Evolutionary conservation across 2,329 filamentous ascomycete genomes (phyloP).

Genomic region (Stachybotrys chartarum): DNA sequence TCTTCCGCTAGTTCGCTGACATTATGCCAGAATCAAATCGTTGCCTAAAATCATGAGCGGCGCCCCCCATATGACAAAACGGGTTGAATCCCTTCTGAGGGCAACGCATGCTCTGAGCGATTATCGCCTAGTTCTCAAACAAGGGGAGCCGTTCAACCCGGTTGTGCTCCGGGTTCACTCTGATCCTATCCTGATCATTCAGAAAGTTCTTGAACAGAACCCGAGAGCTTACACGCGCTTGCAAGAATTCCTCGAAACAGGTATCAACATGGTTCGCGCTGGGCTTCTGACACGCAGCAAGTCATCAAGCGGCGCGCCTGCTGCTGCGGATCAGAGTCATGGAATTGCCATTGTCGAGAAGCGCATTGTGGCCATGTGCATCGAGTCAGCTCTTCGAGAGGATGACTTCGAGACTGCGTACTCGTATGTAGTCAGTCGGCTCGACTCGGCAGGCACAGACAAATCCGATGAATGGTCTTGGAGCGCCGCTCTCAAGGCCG

Average conservation of each 20-base stretch:
- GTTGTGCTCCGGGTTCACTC: slow-evolving; percentile 69
- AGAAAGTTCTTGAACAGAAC: slow-evolving; percentile 71
- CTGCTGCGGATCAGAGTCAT: slow-evolving; percentile 15
- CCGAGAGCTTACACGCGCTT: slow-evolving; percentile 65
- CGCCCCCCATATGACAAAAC: slow-evolving; percentile 42
- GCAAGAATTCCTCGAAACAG: slow-evolving; percentile 65
- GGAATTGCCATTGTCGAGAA: slow-evolving; percentile 44
- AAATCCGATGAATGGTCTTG: slow-evolving; percentile 62
- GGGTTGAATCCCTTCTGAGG: slow-evolving; percentile 57
- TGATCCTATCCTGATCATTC: slow-evolving; percentile 67
- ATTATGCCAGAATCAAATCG: slow-evolving; percentile 46
- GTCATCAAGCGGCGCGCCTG: slow-evolving; percentile 2
- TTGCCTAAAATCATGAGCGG: slow-evolving; percentile 52
- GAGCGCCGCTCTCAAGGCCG: slow-evolving; percentile 72
- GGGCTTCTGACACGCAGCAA: slow-evolving; percentile 30
- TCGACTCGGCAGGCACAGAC: slow-evolving; percentile 30
- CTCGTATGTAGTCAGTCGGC: slow-evolving; percentile 69
- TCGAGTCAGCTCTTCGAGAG: slow-evolving; percentile 67
- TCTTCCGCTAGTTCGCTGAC: slow-evolving; percentile 10
- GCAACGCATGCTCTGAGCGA: slow-evolving; percentile 70
- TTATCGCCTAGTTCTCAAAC: slow-evolving; percentile 71
- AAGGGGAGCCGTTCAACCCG: slow-evolving; percentile 73
- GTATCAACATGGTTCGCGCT: slow-evolving; percentile 56
- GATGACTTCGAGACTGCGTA: slow-evolving; percentile 84
- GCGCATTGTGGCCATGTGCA: slow-evolving; percentile 72